A percentile compares a stretch with the other conserved stretches of the same genome.
Conservation (phyloP, 1,139 yeast species). For the Debaryomyces sp. region DNA sequence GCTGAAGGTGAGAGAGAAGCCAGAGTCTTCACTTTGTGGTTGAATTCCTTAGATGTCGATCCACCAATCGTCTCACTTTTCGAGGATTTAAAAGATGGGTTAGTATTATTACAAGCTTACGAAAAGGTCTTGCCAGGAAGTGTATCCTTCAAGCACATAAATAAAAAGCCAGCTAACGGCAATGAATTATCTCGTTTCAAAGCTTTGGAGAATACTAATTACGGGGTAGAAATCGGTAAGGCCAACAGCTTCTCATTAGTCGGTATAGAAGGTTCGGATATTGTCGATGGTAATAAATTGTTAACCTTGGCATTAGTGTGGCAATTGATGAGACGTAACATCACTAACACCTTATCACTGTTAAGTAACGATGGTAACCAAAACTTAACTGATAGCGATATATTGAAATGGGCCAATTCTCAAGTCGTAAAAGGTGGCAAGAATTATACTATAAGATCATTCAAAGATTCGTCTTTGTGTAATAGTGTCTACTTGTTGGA, state of each 20-base stretch:
- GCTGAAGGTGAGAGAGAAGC: slow-evolving; percentile 99
- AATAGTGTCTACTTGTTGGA: slow-evolving; percentile 84
- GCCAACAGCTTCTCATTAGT: slow-evolving; percentile 90
- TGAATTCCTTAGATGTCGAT: slow-evolving; percentile 92
- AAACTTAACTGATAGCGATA: slow-evolving; percentile 74
- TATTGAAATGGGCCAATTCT: slow-evolving; percentile 90
- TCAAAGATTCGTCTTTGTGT: slow-evolving; percentile 77
- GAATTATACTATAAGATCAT: slow-evolving; percentile 67
- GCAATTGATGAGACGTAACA: slow-evolving; percentile 98
- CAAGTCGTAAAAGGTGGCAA: slow-evolving; percentile 87
- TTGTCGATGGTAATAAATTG: slow-evolving; percentile 89
- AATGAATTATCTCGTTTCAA: slow-evolving; percentile 82
- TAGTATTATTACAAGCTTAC: slow-evolving; percentile 84
- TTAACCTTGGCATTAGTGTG: slow-evolving; percentile 94
- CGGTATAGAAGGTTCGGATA: slow-evolving; percentile 98
- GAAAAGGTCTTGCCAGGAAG: slow-evolving; percentile 95
- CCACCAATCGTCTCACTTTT: slow-evolving; percentile 91
- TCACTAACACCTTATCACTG: slow-evolving; percentile 76
- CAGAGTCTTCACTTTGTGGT: slow-evolving; percentile 96
- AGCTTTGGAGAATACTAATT: slow-evolving; percentile 94
- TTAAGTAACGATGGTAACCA: slow-evolving; percentile 69
- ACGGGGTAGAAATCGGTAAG: slow-evolving; percentile 95
- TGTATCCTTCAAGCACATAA: slow-evolving; percentile 78
- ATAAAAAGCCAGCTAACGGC: slow-evolving; percentile 77
- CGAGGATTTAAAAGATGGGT: slow-evolving; percentile 95